A percentile compares a stretch with the other conserved stretches of the same genome.
Conservation (phyloP, 2,329 filamentous ascomycete species). For the Thielaviopsis cerberus region DNA sequence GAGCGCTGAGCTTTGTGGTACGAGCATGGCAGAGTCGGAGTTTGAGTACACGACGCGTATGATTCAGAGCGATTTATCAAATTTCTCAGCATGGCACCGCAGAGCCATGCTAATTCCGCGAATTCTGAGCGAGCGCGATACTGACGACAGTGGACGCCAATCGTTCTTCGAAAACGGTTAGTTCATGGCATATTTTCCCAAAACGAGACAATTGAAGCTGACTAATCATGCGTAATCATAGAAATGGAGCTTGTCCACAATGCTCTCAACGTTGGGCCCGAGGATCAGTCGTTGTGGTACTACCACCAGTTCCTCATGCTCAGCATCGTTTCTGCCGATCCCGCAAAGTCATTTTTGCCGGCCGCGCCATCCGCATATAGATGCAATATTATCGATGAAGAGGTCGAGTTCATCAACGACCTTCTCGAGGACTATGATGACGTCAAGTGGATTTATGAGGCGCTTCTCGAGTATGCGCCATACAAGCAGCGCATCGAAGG, state of each 20-base stretch:
- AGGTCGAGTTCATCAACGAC: constrained; percentile 57
- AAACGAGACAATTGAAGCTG: background rate
- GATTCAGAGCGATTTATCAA: constrained; percentile 70
- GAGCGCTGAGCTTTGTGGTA: constrained; percentile 29
- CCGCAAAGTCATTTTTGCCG: constrained; percentile 41
- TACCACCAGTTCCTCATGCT: constrained; percentile 81
- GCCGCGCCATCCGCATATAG: constrained; percentile 44
- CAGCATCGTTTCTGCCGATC: constrained; percentile 36
- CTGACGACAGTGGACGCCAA: constrained; percentile 42
- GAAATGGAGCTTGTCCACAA: constrained; percentile 61
- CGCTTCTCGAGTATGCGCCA: constrained; percentile 56
- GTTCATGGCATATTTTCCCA: constrained; percentile 1
- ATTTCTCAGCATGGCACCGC: constrained; percentile 95
- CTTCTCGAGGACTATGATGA: constrained; percentile 39
- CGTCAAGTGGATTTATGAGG: constrained; percentile 75
- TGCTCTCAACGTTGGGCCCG: constrained; percentile 72
- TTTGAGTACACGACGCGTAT: constrained; percentile 82
- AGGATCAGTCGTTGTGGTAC: constrained; percentile 93
- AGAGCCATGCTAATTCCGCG: constrained; percentile 66
- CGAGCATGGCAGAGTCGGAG: constrained; percentile 57
- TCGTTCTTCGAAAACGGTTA: constrained; percentile 53
- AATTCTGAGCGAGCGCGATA: constrained; percentile 51
- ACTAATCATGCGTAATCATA: constrained; percentile 13
- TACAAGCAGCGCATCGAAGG: constrained; percentile 35
- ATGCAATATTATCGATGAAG: constrained; percentile 43